Percentiles rank a stretch among this genome's conserved stretches.
Evolutionary conservation across 202 grass and related monocot genomes (phyloP).

Genomic region (Thinopyrum obtusiflorum): DNA sequence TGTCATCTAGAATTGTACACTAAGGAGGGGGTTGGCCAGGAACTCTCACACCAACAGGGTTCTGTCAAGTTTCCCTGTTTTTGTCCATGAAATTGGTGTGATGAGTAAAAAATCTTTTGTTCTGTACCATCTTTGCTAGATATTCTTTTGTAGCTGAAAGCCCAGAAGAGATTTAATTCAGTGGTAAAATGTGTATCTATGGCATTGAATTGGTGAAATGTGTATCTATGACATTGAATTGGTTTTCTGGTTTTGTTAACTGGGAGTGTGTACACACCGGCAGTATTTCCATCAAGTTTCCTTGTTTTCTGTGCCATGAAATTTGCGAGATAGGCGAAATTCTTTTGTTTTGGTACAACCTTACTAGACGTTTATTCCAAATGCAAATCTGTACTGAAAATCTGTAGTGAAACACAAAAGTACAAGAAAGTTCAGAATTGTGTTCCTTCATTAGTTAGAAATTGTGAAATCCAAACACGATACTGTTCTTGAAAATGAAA

Average conservation of each 20-base stretch:
- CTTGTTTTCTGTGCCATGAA: conserved; percentile 8
- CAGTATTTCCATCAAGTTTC: neutral
- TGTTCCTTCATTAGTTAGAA: too few relatives aligned
- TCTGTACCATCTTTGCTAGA: neutral
- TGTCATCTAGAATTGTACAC: neutral
- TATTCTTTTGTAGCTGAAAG: conserved; percentile 32
- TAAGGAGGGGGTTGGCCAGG: neutral
- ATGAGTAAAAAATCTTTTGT: neutral
- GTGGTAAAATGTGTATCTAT: conserved; percentile 23
- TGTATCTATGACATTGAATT: conserved; percentile 20
- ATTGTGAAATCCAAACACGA: too few relatives aligned
- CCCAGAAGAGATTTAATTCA: neutral
- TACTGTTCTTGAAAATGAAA: too few relatives aligned
- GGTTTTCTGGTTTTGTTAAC: neutral
- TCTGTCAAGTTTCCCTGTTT: neutral
- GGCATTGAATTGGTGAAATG: neutral
- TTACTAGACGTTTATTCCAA: too few relatives aligned
- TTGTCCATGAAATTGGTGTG: conserved; percentile 14
- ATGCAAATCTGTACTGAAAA: too few relatives aligned
- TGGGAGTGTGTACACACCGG: neutral
- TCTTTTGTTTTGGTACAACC: neutral
- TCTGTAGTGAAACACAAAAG: too few relatives aligned
- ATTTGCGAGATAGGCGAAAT: neutral
- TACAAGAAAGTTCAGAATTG: too few relatives aligned
- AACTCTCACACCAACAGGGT: neutral